phyloP scores from a whole-genome alignment of 2,329 filamentous ascomycete genomes.

The Trichoderma lentiforme region DNA sequence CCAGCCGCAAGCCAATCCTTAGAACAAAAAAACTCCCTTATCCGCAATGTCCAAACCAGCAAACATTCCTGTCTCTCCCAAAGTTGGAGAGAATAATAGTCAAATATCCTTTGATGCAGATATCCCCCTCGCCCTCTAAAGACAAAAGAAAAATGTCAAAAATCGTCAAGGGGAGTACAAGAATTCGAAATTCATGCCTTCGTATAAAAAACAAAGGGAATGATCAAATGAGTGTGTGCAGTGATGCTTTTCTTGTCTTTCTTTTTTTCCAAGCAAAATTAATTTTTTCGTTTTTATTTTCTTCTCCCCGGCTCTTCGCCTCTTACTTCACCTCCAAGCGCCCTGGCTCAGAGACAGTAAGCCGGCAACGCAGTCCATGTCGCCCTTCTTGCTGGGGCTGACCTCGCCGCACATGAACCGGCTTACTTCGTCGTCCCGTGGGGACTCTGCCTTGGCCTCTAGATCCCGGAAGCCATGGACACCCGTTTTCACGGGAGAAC shows the following conservation, averaged over 20 bases:
- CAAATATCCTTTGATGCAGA: not conserved
- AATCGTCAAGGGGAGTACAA: not conserved
- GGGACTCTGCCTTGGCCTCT: constrained; percentile 19
- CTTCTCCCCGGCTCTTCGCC: not conserved
- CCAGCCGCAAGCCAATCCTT: not conserved
- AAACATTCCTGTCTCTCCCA: not conserved
- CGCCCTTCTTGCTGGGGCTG: constrained; percentile 69
- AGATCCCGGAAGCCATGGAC: constrained; percentile 54
- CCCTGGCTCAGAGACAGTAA: constrained; percentile 85
- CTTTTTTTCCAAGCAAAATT: not conserved
- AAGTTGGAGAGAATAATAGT: not conserved
- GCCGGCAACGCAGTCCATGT: constrained; percentile 87
- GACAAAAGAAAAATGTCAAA: not conserved
- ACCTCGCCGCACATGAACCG: constrained; percentile 67
- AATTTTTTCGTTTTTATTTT: not conserved
- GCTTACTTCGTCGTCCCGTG: constrained; percentile 59
- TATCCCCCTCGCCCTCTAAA: not conserved
- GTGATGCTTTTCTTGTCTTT: not conserved
- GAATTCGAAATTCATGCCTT: not conserved
- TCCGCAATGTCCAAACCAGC: not conserved
- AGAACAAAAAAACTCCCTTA: not conserved
- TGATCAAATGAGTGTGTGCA: not conserved
- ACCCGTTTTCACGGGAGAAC: constrained; percentile 31
- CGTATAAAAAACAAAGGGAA: constrained; percentile 3
- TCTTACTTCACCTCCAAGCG: constrained; percentile 64